These are phyloP conservation scores for Nemania diffusa DNA, from an alignment of 2,329 filamentous ascomycete genomes.

Conservation along the genomic window DNA sequence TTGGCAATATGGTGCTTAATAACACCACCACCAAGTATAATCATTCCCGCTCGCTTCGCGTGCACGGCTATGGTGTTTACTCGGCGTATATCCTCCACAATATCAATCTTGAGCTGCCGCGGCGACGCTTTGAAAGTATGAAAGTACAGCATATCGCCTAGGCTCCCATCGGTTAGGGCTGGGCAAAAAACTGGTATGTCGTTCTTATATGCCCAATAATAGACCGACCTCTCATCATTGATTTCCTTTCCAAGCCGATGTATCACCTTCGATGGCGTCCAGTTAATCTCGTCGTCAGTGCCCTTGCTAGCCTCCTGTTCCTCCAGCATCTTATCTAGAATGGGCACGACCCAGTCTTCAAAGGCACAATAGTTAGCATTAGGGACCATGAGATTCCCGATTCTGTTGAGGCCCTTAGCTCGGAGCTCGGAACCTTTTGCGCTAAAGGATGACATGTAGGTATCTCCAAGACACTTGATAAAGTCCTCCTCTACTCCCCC, in stretches of 20 bases:
- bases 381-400: constrained; percentile 94
- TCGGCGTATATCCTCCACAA: constrained; percentile 90
- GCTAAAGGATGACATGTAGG: constrained; percentile 89
- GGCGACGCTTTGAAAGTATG: constrained; percentile 94
- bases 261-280: constrained; percentile 95
- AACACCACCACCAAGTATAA: constrained; percentile 93
- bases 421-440: constrained; percentile 81
- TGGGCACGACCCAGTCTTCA: constrained; percentile 96
- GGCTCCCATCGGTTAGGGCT: constrained; percentile 90
- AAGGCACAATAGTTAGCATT: constrained; percentile 98
- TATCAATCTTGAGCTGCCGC: constrained; percentile 82
- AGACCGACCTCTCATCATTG: constrained; percentile 89
- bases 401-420: constrained; percentile 88
- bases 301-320: constrained; percentile 87
- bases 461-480: constrained; percentile 96
- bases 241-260: constrained; percentile 91
- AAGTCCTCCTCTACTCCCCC: constrained; percentile 97
- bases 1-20: constrained; percentile 99
- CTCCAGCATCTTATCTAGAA: constrained; percentile 91
- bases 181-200: constrained; percentile 97
- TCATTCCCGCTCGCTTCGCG: constrained; percentile 91
- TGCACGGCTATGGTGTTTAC: constrained; percentile 93
- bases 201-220: constrained; percentile 98
- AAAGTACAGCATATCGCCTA: constrained; percentile 99
- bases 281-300: constrained; percentile 75